Percentiles rank a stretch among this genome's conserved stretches.
Evolutionary conservation across 805 yeast genomes (phyloP).

Genomic region (Candida dendrica): DNA sequence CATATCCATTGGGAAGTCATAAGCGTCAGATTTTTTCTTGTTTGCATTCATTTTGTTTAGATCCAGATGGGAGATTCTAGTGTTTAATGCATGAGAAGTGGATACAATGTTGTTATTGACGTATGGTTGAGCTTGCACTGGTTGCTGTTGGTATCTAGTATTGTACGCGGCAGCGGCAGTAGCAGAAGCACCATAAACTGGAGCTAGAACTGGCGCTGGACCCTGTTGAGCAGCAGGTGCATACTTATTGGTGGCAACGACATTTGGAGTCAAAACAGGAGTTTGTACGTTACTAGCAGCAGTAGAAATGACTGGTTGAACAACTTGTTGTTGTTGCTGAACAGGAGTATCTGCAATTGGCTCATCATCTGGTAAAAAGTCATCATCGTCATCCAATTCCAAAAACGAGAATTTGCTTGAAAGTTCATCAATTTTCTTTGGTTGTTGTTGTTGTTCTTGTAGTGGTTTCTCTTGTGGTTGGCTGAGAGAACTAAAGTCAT

Average conservation of each 20-base stretch:
- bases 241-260: neutral
- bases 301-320: neutral
- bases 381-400: constrained; percentile 8
- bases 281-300: constrained; percentile 1
- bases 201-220: too few species aligned
- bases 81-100: neutral
- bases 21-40: constrained; percentile 66
- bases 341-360: constrained; percentile 4
- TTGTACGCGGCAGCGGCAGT: neutral
- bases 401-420: constrained; percentile 10
- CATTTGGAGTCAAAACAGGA: neutral
- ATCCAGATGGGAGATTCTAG: constrained; percentile 11
- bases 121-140: neutral
- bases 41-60: constrained; percentile 31
- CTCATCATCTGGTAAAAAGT: constrained; percentile 1
- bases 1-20: constrained; percentile 61
- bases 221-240: neutral
- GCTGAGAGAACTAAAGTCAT: constrained; percentile 1
- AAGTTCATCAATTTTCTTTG: neutral
- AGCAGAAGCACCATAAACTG: neutral
- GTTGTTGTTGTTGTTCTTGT: too few species aligned
- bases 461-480: neutral
- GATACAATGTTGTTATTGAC: neutral
- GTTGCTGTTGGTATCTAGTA: neutral
- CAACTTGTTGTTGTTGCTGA: neutral